phyloP scores from a whole-genome alignment of 2,329 filamentous ascomycete genomes.

The Beauveria scarabaeidicola region DNA sequence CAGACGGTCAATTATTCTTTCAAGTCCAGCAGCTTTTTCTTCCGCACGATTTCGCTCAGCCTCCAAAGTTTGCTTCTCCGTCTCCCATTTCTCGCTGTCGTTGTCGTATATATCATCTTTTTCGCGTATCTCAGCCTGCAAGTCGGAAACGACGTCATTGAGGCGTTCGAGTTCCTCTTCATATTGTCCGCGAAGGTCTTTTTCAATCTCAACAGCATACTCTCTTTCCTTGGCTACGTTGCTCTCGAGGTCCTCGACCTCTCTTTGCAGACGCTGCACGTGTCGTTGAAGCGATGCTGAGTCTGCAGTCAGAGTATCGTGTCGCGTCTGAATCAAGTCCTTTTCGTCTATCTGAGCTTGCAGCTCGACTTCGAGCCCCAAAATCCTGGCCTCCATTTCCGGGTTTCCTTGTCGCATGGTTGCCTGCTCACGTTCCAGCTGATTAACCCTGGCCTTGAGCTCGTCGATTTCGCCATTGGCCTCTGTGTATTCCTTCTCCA shows the following conservation, averaged over 20 bases:
- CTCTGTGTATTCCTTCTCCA: conserved; percentile 43
- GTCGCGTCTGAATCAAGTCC: conserved; percentile 57
- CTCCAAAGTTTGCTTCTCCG: conserved; percentile 55
- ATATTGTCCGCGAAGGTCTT: conserved; percentile 42
- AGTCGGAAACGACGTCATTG: conserved; percentile 50
- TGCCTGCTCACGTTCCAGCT: conserved; percentile 24
- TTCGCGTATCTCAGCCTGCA: conserved; percentile 58
- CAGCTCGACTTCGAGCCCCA: conserved; percentile 51
- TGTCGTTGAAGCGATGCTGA: conserved; percentile 60
- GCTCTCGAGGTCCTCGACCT: conserved; percentile 39
- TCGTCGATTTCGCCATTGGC: conserved; percentile 39
- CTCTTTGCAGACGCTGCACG: conserved; percentile 40
- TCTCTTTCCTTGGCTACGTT: conserved; percentile 46
- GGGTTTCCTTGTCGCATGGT: conserved; percentile 23
- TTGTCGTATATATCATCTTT: conserved; percentile 63
- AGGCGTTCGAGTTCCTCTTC: conserved; percentile 40
- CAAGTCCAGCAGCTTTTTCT: conserved; percentile 57
- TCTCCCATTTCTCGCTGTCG: conserved; percentile 65
- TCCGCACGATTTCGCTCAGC: conserved; percentile 58
- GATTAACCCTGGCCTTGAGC: conserved; percentile 35
- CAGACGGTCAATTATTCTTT: conserved; percentile 62
- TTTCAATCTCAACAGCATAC: conserved; percentile 51
- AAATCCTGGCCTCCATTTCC: conserved; percentile 34
- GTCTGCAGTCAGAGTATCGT: conserved; percentile 59
- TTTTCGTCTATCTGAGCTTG: conserved; percentile 56